Base-by-base conservation (phyloP, 768 basidiomycete genomes). In the Termitomyces eurrhizus region DNA sequence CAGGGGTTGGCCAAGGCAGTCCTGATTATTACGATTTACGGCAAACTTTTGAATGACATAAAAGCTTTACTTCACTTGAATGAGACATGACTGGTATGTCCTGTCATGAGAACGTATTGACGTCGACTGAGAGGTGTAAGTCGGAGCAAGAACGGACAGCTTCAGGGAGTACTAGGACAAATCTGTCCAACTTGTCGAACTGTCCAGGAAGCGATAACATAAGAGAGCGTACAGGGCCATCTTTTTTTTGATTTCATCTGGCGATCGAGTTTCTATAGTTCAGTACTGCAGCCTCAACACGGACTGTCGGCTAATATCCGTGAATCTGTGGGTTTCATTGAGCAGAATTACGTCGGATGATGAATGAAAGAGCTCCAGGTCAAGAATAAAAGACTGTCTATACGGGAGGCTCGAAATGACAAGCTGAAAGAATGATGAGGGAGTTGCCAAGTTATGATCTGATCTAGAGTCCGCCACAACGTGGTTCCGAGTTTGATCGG, bases 391-490 rank as follows among this genome's bases (percentile, higher is more conserved):
- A 33, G 14, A 6, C 42, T 56, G 11, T 21, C 2, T 32, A 24
- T 2, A 53, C 16, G 50, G 57, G 36, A 35, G 32, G 29, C 11
- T 55, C 16, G 7, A 54, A 24, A 26, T 49, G 48, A 56, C 50
- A 36, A 57, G 41, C 42, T 50, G 52, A 39, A 29, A 42, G 48
- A 55, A 54, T 60, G 44, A 60, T 49, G 16, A 52, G 49, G 36
- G 57, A 60, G 48, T 53, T 45, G n/a, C 18, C 8, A 18, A n/a
- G 18, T 18, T 42, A 32, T 35, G 54, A 56, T 56, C 54, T 44
- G 48, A 49, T 61, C 63, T 58, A 58, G 49, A 36, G 48, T 51
- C 41, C 55, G 62, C 62, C 53, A 59, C 57, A 62, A 50, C 59
- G 59, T 57, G 63, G 35, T 42, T 46, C 52, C 29, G 29, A 29